phyloP scores from a whole-genome alignment of 148 eudicot species.

The Nyssa sinensis region DNA sequence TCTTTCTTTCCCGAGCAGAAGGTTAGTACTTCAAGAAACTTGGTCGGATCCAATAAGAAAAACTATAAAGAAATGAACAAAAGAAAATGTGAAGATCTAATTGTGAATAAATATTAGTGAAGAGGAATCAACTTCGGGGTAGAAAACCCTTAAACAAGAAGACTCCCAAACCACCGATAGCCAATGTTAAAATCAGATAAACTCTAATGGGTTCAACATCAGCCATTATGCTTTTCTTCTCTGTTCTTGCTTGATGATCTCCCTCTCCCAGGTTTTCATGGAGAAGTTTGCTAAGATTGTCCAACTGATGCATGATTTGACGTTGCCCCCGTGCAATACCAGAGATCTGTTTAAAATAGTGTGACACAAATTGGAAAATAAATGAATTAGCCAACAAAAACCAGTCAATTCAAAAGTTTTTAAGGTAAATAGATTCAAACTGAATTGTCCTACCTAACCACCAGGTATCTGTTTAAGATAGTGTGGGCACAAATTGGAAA shows the following conservation, averaged over 20 bases:
- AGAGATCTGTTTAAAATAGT: slow-evolving; percentile 40
- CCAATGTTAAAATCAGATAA: slow-evolving; percentile 45
- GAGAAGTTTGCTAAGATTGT: slow-evolving; percentile 64
- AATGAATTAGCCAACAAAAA: too few species aligned
- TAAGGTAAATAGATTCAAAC: too few species aligned
- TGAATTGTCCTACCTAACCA: too few species aligned
- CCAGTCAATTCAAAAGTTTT: too few species aligned
- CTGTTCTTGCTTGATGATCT: slow-evolving; percentile 30
- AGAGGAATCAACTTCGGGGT: slow-evolving; percentile 41
- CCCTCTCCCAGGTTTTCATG: slow-evolving; percentile 47
- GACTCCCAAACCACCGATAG: slow-evolving; percentile 66
- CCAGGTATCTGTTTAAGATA: slow-evolving; percentile 44
- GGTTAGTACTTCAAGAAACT: slow-evolving; percentile 13
- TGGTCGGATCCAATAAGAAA: not conserved
- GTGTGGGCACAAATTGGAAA: not conserved
- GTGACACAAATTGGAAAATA: not conserved
- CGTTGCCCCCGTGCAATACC: slow-evolving; percentile 75
- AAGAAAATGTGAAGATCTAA: slow-evolving; percentile 4
- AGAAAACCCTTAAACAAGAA: slow-evolving; percentile 56
- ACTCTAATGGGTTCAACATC: slow-evolving; percentile 32
- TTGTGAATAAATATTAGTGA: slow-evolving; percentile 7
- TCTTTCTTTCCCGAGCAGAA: slow-evolving; percentile 30
- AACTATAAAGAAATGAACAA: not conserved
- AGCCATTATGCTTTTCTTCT: slow-evolving; percentile 26
- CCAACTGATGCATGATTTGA: slow-evolving; percentile 79